phyloP scores from a whole-genome alignment of 1,139 yeast genomes.

The Geotrichum carabidarum region DNA sequence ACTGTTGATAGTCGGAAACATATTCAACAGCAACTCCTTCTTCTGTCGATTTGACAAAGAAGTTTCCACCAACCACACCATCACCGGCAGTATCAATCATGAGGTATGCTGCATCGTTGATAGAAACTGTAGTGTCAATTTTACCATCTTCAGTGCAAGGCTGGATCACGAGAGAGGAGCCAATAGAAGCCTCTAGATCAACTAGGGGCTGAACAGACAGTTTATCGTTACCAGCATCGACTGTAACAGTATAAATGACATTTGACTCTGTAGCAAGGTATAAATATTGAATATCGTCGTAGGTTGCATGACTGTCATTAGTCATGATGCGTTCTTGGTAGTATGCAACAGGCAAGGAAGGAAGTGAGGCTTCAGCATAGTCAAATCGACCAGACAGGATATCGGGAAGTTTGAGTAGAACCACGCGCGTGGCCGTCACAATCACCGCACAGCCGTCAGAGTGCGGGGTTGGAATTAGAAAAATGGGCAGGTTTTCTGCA shows the following conservation, averaged over 20 bases:
- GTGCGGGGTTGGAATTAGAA: slow-evolving; percentile 1
- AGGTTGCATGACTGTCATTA: neutral
- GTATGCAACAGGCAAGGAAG: slow-evolving; percentile 8
- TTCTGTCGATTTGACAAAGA: slow-evolving; percentile 8
- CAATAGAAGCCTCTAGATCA: slow-evolving; percentile 10
- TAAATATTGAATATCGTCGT: neutral
- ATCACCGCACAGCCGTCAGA: slow-evolving; percentile 8
- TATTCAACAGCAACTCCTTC: slow-evolving; percentile 9
- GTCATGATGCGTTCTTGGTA: slow-evolving; percentile 7
- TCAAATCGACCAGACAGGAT: slow-evolving; percentile 7
- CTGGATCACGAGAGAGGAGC: slow-evolving; percentile 1
- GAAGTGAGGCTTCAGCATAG: slow-evolving; percentile 1
- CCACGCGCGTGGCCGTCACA: neutral
- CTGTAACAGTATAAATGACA: slow-evolving; percentile 3
- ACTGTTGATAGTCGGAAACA: slow-evolving; percentile 6
- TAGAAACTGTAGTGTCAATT: neutral
- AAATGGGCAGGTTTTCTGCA: slow-evolving; percentile 4
- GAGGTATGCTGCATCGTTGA: slow-evolving; percentile 11
- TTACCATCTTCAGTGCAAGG: neutral
- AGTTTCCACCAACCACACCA: slow-evolving; percentile 15
- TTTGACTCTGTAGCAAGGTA: slow-evolving; percentile 11
- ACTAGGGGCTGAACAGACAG: slow-evolving; percentile 3
- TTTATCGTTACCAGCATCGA: slow-evolving; percentile 5
- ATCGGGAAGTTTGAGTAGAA: slow-evolving; percentile 4
- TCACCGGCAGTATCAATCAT: slow-evolving; percentile 14